A percentile compares a stretch with the other conserved stretches of the same genome.
phyloP scores from a whole-genome alignment of 2,329 filamentous ascomycete species.

The Chaetomium globosum region DNA sequence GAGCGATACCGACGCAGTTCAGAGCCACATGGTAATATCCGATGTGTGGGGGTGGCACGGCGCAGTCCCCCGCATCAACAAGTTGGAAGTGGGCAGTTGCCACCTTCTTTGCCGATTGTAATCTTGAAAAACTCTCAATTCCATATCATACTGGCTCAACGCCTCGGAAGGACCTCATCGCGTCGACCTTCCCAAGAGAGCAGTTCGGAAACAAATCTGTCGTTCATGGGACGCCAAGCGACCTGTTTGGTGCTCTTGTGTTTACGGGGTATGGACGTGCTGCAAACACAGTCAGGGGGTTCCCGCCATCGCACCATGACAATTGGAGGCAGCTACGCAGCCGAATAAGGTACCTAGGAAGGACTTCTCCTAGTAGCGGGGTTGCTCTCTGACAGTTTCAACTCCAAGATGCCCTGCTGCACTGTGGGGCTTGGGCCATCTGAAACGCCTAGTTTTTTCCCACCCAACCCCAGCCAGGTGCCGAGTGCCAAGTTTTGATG shows the following conservation, averaged over 20 bases:
- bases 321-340: neutral
- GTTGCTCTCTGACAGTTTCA: conserved; percentile 17
- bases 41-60: conserved; percentile 11
- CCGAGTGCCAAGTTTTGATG: conserved; percentile 25
- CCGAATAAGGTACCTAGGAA: neutral
- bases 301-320: conserved; percentile 6
- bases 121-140: neutral
- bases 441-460: conserved; percentile 24
- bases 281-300: conserved; percentile 17
- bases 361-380: neutral
- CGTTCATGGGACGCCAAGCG: conserved; percentile 18
- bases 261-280: neutral
- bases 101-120: conserved; percentile 5
- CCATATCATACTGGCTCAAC: conserved; percentile 1
- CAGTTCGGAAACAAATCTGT: conserved; percentile 6
- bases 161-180: neutral
- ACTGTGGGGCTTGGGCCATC: conserved; percentile 11
- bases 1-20: neutral
- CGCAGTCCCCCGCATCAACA: neutral
- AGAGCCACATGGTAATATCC: neutral
- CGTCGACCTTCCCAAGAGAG: neutral
- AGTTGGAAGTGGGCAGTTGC: neutral
- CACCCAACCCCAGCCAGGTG: neutral
- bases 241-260: conserved; percentile 3
- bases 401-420: neutral